Base-by-base conservation (phyloP, 2,329 filamentous ascomycete genomes). In the Pochonia chlamydosporia region DNA sequence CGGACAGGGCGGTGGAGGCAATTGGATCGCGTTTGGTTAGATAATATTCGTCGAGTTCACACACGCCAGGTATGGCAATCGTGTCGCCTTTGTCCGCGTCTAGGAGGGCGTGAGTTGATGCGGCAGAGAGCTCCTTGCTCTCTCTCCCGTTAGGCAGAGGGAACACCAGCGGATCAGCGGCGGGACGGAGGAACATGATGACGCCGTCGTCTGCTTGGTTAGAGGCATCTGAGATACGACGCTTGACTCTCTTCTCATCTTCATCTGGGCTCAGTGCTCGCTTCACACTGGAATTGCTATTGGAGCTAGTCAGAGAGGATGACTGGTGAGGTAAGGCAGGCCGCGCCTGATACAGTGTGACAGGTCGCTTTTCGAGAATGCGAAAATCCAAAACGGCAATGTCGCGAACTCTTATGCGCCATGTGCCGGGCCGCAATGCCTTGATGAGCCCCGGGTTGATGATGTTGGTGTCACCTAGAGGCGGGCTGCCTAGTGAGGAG, bases 11-110 rank as follows among this genome's bases (percentile, higher is more conserved):
- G 1, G 76, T 78, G 2, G 72, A 72, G 4, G 78, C 77, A 45
- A 82, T 81, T n/a, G 73, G 71, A 14, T 79, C 72, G 31, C 70
- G 67, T 58, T 78, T 81, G 31, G 75, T 79, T 52, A 82, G 63
- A 44, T 70, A 69, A 51, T 81, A 82, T 46, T 72, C 62, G 54
- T 79, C 74, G 6, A 77, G 61, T 54, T 78, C 75, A 52, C 68
- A 71, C 13, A 73, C 70, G 31, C 73, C 72, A 2, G 74, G 69
- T 3, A 81, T 66, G 16, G 67, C 64, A 10, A 75, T 64, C 0
- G 74, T 76, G 41, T 79, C 70, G 26, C 73, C 72, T 46, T 68
- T 61, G 49, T 74, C 64, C 37, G 79, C 61, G 30, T 79, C 74
- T 14, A 81, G 59, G 2, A 81, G 65, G 7, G 76, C 68, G 42